These are phyloP conservation scores for Gaeumannomyces tritici DNA, from an alignment of 2,329 filamentous ascomycete genomes.

Conservation along the genomic window DNA sequence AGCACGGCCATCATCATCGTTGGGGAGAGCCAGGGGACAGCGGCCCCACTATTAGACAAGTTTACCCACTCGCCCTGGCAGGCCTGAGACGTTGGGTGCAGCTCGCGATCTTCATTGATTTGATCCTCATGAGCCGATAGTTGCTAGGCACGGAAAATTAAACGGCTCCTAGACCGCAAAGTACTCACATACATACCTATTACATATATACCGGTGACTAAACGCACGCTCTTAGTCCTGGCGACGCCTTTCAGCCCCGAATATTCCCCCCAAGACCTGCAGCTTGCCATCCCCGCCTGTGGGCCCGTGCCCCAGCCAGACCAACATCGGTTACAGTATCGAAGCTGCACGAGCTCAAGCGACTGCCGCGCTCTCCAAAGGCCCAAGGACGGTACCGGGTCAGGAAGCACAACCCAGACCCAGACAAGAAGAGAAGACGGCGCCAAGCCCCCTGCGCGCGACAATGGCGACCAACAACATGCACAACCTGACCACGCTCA, in stretches of 20 bases:
- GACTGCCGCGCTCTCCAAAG: not conserved
- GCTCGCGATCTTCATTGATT: not conserved
- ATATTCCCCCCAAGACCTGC: not conserved
- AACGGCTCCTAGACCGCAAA: not conserved
- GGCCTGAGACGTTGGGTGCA: not conserved
- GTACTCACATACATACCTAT: no score
- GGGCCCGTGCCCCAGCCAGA: no score
- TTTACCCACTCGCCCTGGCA: not conserved
- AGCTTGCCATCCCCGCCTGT: not conserved
- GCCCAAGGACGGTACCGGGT: no score
- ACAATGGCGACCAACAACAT: conserved; percentile 73
- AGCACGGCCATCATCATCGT: not conserved
- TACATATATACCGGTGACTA: not conserved
- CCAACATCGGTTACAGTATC: not conserved
- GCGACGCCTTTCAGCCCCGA: not conserved
- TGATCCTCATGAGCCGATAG: not conserved
- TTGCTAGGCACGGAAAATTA: not conserved
- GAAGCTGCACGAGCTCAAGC: not conserved
- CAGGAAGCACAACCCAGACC: not conserved
- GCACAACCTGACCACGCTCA: conserved; percentile 93
- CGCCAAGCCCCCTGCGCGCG: conserved; percentile 9
- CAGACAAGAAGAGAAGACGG: not conserved
- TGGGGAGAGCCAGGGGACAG: not conserved
- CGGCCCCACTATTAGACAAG: not conserved
- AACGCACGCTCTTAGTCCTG: not conserved